These are phyloP conservation scores for Collariella sp. DNA, from an alignment of 495 filamentous ascomycete genomes.

Conservation along the genomic window DNA sequence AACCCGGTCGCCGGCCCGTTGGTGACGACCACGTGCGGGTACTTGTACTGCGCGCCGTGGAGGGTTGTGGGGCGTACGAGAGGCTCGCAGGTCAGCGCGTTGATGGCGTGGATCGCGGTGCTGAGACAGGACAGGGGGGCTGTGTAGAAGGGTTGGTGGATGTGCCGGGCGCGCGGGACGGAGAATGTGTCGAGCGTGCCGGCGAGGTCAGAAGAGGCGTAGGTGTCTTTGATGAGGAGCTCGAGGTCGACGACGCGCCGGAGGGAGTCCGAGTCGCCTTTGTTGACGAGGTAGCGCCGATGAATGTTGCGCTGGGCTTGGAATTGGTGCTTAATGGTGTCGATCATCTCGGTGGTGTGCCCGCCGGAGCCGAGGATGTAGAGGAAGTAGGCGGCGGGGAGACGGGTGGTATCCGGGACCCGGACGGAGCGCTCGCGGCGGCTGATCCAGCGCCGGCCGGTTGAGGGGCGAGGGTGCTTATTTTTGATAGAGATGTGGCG, in stretches of 20 bases:
- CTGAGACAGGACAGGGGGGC: conserved; percentile 48
- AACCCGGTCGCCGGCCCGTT: conserved; percentile 88
- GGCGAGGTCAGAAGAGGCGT: conserved; percentile 16
- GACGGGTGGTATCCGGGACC: conserved; percentile 17
- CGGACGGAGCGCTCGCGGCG: neutral
- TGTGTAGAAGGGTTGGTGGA: conserved; percentile 69
- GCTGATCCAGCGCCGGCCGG: conserved; percentile 6
- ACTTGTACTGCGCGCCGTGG: conserved; percentile 31
- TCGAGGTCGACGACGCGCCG: conserved; percentile 31
- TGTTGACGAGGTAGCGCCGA: conserved; percentile 73
- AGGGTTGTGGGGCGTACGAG: conserved; percentile 23
- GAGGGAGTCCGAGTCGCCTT: conserved; percentile 64
- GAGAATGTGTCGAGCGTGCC: conserved; percentile 49
- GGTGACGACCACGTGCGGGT: conserved; percentile 56
- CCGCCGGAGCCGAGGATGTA: conserved; percentile 87
- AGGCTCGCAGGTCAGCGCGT: conserved; percentile 29
- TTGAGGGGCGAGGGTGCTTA: neutral
- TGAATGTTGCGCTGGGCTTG: conserved; percentile 43
- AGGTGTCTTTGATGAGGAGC: conserved; percentile 18
- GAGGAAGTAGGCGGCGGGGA: conserved; percentile 55
- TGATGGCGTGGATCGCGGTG: conserved; percentile 49
- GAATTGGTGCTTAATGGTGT: conserved; percentile 53
- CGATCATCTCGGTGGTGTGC: conserved; percentile 90
- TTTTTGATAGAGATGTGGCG: conserved; percentile 14
- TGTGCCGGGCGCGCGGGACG: conserved; percentile 61